Evolutionary conservation across 768 basidiomycete genomes (phyloP).

Genomic region (Dioszegia crocea): DNA sequence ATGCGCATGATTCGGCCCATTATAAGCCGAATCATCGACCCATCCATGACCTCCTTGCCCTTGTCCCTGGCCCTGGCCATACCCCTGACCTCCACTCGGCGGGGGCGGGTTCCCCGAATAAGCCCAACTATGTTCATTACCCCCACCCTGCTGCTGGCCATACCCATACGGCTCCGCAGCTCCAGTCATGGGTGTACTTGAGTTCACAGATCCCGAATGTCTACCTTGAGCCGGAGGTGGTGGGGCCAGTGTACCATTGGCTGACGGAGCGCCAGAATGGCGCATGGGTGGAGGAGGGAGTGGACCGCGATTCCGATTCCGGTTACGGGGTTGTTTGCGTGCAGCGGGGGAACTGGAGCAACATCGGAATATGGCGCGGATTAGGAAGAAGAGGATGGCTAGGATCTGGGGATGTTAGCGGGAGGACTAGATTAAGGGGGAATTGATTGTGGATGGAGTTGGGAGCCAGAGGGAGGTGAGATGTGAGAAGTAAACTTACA

Average conservation of each 20-base stretch:
- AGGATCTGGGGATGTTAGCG: slow-evolving; percentile 29
- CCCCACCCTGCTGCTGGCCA: neutral
- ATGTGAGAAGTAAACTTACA: slow-evolving; percentile 34
- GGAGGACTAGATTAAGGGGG: too few relatives aligned
- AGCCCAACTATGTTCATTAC: slow-evolving; percentile 3
- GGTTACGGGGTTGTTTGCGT: neutral
- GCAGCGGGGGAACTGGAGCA: slow-evolving; percentile 11
- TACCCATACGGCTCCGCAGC: slow-evolving; percentile 1
- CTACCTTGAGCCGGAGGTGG: slow-evolving; percentile 6
- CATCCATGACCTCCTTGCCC: slow-evolving; percentile 15
- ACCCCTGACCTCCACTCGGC: neutral
- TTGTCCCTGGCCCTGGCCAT: neutral
- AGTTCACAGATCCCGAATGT: slow-evolving; percentile 19
- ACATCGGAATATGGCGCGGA: slow-evolving; percentile 29
- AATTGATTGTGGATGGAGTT: too few relatives aligned
- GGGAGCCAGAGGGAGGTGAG: neutral
- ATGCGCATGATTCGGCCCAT: slow-evolving; percentile 33
- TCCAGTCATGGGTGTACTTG: slow-evolving; percentile 16
- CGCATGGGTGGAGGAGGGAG: slow-evolving; percentile 21
- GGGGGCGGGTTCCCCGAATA: slow-evolving; percentile 2
- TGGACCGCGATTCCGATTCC: slow-evolving; percentile 5
- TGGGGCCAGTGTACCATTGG: slow-evolving; percentile 5
- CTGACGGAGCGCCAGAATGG: neutral
- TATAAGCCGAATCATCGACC: slow-evolving; percentile 34
- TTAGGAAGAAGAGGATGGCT: slow-evolving; percentile 28